Evolutionary conservation across 2,329 filamentous ascomycete genomes (phyloP), one percentile per base, ranked within the genome.

Genomic region (Verticillium tricorpus): DNA sequence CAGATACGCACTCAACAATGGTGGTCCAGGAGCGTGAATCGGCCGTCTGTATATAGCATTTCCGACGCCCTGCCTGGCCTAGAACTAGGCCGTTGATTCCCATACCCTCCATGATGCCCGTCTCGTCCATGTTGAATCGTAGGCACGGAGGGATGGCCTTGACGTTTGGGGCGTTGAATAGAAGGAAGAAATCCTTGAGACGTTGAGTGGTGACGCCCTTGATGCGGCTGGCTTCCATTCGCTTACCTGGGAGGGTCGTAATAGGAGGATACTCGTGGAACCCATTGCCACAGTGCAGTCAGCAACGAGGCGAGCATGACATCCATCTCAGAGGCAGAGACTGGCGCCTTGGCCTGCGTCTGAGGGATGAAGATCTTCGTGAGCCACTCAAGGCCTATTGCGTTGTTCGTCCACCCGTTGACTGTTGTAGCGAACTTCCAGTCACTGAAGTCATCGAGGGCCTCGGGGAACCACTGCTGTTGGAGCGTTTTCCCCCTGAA

Each of bases 361-460:
- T 66, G 37, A 9, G 37, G 37, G 15, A 68, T 62, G 35, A 65
- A 69, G 35, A 67, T 62, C 37, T 64, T 19, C 15, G 57, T 40
- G 14, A 70, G 60, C 67, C 60, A 69, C 12, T 62, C 15, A 54
- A 61, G 61, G 56, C 59, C 68, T 64, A 50, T 62, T 39, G 64
- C 55, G 57, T 69, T 65, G 19, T 25, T 64, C 12, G 64, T 69
- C 66, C 58, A 70, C 31, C 67, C 65, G 56, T 67, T 69, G 2
- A 61, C 60, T 31, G 63, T 65, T 31, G 60, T 57, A 7, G 60
- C 64, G 61, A 67, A 70, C 14, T 32, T 31, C 64, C 61, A 69
- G 35, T 60, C 19, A 19, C 8, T 15, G n/a, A 62, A 58, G 40
- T 28, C 45, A 19, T 67, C 57, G 7, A 32, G 4, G 34, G 58